Evolutionary conservation across 2,329 filamentous ascomycete genomes (phyloP).

Genomic region (Ilyonectria mors-panacis): DNA sequence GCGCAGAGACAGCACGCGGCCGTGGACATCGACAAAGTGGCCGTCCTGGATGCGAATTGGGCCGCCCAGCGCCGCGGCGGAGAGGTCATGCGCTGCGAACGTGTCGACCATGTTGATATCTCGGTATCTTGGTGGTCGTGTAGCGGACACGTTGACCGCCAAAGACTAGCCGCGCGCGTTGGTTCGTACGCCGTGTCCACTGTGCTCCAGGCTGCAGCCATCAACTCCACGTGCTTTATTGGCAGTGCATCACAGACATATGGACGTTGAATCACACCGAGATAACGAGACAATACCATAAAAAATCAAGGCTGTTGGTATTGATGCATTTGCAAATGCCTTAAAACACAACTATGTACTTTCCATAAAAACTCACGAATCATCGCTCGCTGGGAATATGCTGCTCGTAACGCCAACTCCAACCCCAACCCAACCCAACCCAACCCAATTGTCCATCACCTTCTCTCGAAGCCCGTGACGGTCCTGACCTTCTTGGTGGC

Average conservation of each 20-base stretch:
- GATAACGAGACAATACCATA: too few species aligned
- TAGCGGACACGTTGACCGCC: slow-evolving; percentile 14
- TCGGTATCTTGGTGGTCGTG: slow-evolving; percentile 9
- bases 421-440: slow-evolving; percentile 17
- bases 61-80: slow-evolving; percentile 53
- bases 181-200: not conserved
- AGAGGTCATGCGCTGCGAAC: slow-evolving; percentile 53
- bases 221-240: slow-evolving; percentile 10
- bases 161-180: not conserved
- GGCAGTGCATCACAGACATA: not conserved
- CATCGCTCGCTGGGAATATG: slow-evolving; percentile 9
- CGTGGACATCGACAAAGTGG: slow-evolving; percentile 54
- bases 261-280: not conserved
- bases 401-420: slow-evolving; percentile 7
- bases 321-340: slow-evolving; percentile 2
- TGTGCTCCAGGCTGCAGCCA: not conserved
- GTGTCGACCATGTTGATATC: slow-evolving; percentile 34
- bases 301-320: not conserved
- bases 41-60: slow-evolving; percentile 48
- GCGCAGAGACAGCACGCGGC: slow-evolving; percentile 57
- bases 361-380: not conserved
- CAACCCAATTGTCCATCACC: slow-evolving; percentile 7
- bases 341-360: not conserved
- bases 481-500: slow-evolving; percentile 38
- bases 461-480: slow-evolving; percentile 34